Evolutionary conservation across 768 basidiomycete species (phyloP), one percentile per base, ranked within the genome.

Genomic region (Pleurotus citrinopileatus): DNA sequence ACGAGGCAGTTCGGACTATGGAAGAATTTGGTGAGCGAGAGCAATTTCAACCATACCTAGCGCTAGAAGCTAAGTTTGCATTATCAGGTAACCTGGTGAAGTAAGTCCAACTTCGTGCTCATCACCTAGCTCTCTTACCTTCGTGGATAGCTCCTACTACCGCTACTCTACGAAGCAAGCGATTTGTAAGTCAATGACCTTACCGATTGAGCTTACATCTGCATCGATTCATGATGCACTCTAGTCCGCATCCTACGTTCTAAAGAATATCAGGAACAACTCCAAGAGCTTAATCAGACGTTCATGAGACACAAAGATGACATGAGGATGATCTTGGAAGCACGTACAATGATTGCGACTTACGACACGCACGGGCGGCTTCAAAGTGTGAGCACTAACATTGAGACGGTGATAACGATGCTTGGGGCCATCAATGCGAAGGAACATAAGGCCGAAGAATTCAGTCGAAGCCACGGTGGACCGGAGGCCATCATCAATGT

Each of bases 21-120:
- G 51, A 53, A n/a, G 55, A 38, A 23, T 55, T 60, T 40, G 29
- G n/a, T 47, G 54, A 55, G 27, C 56, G 55, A 28, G 40, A 17
- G 22, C 20, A 23, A 23, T 6, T 9, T 40, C 5, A 6, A 8
- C 7, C 1, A 10, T 28, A n/a, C n/a, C 1, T 26, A 19, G 47
- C 40, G 19, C 29, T 8, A 15, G 9, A 9, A 34, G 32, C 3
- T 34, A n/a, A 34, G 9, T 1, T 34, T 34, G 9, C 9, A 7
- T 32, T 13, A 47, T 23, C 9, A 47, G 45, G 45, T 36, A 51
- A 51, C n/a, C 17, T 51, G 28, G 48, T 51, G 5, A 51, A 51
- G 48, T 51, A 37, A 51, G 48, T 2, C 3, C 7, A 19, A 40
- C 7, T 15, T 40, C 17, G 19, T 1, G 32, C n/a, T 10, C 32